A percentile compares a stretch with the other conserved stretches of the same genome.
Conservation (phyloP, 352 stramenopile genomes). For the Bremia lactucae region DNA sequence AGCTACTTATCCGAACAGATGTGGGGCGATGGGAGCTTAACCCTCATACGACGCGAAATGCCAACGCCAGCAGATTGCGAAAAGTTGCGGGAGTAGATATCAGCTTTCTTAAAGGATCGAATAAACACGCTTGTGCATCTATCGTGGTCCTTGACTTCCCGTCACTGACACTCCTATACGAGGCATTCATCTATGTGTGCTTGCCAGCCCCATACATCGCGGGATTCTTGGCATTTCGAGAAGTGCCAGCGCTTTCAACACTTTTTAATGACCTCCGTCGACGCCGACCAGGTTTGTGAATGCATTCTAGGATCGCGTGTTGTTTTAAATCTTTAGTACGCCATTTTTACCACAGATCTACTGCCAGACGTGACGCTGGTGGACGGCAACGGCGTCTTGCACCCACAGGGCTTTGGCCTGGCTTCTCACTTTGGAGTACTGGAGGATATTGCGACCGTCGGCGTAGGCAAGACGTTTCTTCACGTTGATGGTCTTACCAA, state of each 20-base stretch:
- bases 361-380: conserved; percentile 86
- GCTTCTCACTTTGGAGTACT: conserved; percentile 90
- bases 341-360: conserved; percentile 24
- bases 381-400: conserved; percentile 85
- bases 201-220: conserved; percentile 73
- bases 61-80: conserved; percentile 12
- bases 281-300: conserved; percentile 35
- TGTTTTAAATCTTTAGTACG: not conserved
- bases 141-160: conserved; percentile 70
- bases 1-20: conserved; percentile 34
- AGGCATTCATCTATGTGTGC: conserved; percentile 76
- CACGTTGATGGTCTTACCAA: conserved; percentile 84
- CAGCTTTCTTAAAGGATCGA: conserved; percentile 73
- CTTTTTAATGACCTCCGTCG: conserved; percentile 47
- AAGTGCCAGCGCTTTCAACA: conserved; percentile 59
- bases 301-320: not conserved
- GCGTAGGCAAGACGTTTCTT: conserved; percentile 86
- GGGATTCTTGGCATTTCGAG: conserved; percentile 73
- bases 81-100: conserved; percentile 74
- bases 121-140: conserved; percentile 68
- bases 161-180: conserved; percentile 54
- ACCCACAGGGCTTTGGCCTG: conserved; percentile 86
- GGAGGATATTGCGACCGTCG: conserved; percentile 83
- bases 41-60: not conserved
- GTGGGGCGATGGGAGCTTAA: conserved; percentile 30